These are phyloP conservation scores for Sistotremastrum niveocremeum DNA, from an alignment of 768 basidiomycete genomes.

Conservation along the genomic window DNA sequence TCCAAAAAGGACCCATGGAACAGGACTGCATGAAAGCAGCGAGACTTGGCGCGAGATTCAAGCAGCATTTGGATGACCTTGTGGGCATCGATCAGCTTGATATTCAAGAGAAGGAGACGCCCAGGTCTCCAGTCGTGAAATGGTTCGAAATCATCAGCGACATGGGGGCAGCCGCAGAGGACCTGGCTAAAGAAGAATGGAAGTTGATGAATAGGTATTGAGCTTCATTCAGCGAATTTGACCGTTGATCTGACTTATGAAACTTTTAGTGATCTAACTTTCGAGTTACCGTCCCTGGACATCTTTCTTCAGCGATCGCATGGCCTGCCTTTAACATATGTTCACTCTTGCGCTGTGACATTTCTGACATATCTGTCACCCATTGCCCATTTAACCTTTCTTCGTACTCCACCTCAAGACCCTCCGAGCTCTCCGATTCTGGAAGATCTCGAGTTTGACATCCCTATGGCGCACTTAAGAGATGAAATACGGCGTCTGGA, in stretches of 20 bases:
- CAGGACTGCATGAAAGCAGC: conserved; percentile 43
- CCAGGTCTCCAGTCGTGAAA: too few species aligned
- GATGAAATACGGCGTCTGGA: conserved; percentile 22
- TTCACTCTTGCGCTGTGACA: conserved; percentile 51
- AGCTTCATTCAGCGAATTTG: too few species aligned
- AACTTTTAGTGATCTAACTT: conserved; percentile 2
- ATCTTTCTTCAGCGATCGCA: conserved; percentile 55
- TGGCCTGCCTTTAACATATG: conserved; percentile 59
- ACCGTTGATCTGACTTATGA: not conserved
- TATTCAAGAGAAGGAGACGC: conserved; percentile 35
- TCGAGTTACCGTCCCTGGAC: conserved; percentile 43
- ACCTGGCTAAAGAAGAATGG: conserved; percentile 21
- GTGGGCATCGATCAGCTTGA: conserved; percentile 64
- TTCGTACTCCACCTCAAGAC: conserved; percentile 17
- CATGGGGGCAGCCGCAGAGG: conserved; percentile 34
- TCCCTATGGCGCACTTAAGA: conserved; percentile 37
- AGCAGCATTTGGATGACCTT: conserved; percentile 50
- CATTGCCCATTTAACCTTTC: conserved; percentile 48
- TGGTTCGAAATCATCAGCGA: conserved; percentile 64
- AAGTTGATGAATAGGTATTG: too few species aligned
- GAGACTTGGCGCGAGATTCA: conserved; percentile 30
- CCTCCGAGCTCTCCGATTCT: conserved; percentile 12
- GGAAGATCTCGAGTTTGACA: conserved; percentile 31
- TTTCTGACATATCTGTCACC: conserved; percentile 65
- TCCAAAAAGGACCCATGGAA: conserved; percentile 37